Percentiles rank a stretch among this genome's conserved stretches.
Evolutionary conservation across 2,329 filamentous ascomycete genomes (phyloP).

Genomic region (Colletotrichum aenigma): DNA sequence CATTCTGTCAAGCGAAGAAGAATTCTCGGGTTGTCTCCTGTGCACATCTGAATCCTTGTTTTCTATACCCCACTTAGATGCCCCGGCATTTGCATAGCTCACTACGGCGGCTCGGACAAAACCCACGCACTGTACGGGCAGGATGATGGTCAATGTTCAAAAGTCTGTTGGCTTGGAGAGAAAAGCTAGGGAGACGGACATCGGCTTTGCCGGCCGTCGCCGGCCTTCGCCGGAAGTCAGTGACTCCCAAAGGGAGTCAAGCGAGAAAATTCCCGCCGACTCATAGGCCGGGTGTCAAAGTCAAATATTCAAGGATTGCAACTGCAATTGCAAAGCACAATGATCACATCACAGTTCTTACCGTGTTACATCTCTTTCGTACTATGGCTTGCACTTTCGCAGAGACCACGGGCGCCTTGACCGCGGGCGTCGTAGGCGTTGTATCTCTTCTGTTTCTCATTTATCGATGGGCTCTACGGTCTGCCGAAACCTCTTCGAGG

Average conservation of each 20-base stretch:
- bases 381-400: neutral
- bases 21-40: neutral
- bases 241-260: neutral
- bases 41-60: neutral
- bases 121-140: neutral
- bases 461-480: neutral
- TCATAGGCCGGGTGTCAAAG: neutral
- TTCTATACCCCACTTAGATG: neutral
- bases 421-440: neutral
- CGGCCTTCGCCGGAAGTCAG: neutral
- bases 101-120: neutral
- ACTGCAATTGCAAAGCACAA: neutral
- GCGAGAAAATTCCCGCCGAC: neutral
- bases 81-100: neutral
- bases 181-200: neutral
- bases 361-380: neutral
- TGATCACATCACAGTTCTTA: neutral
- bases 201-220: neutral
- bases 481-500: neutral
- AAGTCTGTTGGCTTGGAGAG: neutral
- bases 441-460: neutral
- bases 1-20: neutral
- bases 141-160: neutral
- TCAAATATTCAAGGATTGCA: neutral
- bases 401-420: neutral